Evolutionary conservation across 352 stramenopile species (phyloP).

Genomic region (Globisporangium solare): DNA sequence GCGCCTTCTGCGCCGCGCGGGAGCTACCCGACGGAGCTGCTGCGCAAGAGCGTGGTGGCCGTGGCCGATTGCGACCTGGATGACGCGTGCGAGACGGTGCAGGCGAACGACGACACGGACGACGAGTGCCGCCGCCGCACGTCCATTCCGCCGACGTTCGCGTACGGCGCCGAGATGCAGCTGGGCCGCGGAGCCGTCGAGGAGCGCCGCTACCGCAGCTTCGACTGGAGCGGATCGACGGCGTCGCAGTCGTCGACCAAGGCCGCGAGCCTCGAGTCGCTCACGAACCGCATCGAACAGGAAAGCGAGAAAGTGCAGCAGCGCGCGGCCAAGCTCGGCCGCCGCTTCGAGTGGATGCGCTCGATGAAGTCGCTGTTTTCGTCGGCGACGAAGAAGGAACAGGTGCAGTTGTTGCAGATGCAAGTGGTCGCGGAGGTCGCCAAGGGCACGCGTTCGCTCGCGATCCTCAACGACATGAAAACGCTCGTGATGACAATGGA

Average conservation of each 20-base stretch:
- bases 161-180: conserved; percentile 20
- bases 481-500: conserved; percentile 32
- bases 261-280: conserved; percentile 23
- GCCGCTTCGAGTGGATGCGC: conserved; percentile 33
- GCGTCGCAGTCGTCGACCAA: conserved; percentile 22
- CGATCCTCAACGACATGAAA: conserved; percentile 34
- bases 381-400: conserved; percentile 42
- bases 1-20: conserved; percentile 5
- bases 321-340: conserved; percentile 33
- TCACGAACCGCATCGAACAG: conserved; percentile 49
- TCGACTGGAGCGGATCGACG: conserved; percentile 31
- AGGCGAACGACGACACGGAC: conserved; percentile 21
- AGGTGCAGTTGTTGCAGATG: conserved; percentile 62
- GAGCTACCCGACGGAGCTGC: conserved; percentile 7
- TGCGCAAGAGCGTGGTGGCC: conserved; percentile 14
- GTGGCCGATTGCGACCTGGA: conserved; percentile 11
- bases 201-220: conserved; percentile 63
- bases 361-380: conserved; percentile 37
- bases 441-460: conserved; percentile 55
- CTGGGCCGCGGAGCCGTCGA: conserved; percentile 22
- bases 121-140: conserved; percentile 41
- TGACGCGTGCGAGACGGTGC: conserved; percentile 16
- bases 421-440: conserved; percentile 66
- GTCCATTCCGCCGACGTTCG: conserved; percentile 63
- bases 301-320: conserved; percentile 39